Base-by-base conservation (phyloP, 2,329 filamentous ascomycete species). In the Neonectria coccinea region DNA sequence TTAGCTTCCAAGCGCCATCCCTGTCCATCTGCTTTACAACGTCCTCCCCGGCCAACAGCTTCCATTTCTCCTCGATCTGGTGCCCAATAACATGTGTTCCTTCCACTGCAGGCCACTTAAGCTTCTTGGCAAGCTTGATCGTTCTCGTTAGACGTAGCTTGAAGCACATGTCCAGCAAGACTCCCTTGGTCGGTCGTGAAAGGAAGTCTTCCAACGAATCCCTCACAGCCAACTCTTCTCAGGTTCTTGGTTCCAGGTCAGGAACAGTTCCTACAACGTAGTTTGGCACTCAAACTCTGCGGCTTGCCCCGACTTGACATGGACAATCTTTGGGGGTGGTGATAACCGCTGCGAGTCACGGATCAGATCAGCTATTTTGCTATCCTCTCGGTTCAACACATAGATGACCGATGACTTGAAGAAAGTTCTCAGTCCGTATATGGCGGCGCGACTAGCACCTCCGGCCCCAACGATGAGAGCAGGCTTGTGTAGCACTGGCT, bases 151-250 rank as follows among this genome's bases (percentile, higher is more conserved):
- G 70, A 14, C 77, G 67, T 1, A 79, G 80, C 66, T 82, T 81
- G 69, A 79, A 82, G 65, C 80, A 82, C 79, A 82, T 80, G 33
- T 82, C 80, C 39, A 81, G 62, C 59, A 82, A 56, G 1, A 81
- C 73, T 0, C 79, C 79, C 58, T 74, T 77, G 6, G 66, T 44
- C 0, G 66, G 58, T 4, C 59, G 65, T 2, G 67, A 55, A 2
- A 81, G 68, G 20, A 79, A 76, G 16, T 68, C 58, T 8, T 73
- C 67, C 7, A 80, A 47, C 8, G 76, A 70, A 1, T 57, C 69
- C 7, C 65, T 67, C 0, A 73, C 74, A 7, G 59, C 67, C 42
- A 75, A 54, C 60, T 81, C 79, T 10, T 68, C 57, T 0, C 67
- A 44, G 0, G 72, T 76, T 31, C 66, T 59, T 2, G 79, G 78